Percentiles rank a stretch among this genome's conserved stretches.
These are phyloP conservation scores for Naganishia vishniacii DNA, from an alignment of 768 basidiomycete species.

Conservation along the genomic window DNA sequence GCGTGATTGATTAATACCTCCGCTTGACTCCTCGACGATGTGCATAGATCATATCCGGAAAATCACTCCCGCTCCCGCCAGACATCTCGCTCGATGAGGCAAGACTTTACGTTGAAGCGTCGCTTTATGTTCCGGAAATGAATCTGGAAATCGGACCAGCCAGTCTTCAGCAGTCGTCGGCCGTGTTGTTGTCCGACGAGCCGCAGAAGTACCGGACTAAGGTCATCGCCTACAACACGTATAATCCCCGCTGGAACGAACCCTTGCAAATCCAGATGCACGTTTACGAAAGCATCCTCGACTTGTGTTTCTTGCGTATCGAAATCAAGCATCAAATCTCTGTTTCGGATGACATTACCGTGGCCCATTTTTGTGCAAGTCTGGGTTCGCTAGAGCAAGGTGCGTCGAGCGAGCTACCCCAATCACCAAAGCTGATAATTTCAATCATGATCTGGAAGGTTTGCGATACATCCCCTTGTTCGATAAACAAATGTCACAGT, in stretches of 20 bases:
- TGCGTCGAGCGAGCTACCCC: constrained; percentile 47
- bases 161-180: not conserved
- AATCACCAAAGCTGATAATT: not conserved
- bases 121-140: constrained; percentile 64
- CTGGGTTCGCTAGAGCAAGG: constrained; percentile 69
- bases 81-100: constrained; percentile 54
- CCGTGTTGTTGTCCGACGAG: constrained; percentile 9
- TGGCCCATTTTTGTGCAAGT: constrained; percentile 69
- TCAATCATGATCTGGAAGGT: constrained; percentile 53
- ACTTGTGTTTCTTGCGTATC: constrained; percentile 78
- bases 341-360: constrained; percentile 58
- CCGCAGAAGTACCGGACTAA: constrained; percentile 53
- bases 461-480: constrained; percentile 86
- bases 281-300: constrained; percentile 59
- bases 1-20: not conserved
- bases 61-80: constrained; percentile 74
- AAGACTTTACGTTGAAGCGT: constrained; percentile 64
- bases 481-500: constrained; percentile 78
- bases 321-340: constrained; percentile 62
- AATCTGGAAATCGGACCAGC: not conserved
- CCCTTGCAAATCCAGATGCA: constrained; percentile 58
- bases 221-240: constrained; percentile 76
- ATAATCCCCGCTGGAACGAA: constrained; percentile 86
- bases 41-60: constrained; percentile 69
- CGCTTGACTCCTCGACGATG: not conserved